These are phyloP conservation scores for Kuraishia cidri DNA, from an alignment of 805 yeast species.

Conservation along the genomic window DNA sequence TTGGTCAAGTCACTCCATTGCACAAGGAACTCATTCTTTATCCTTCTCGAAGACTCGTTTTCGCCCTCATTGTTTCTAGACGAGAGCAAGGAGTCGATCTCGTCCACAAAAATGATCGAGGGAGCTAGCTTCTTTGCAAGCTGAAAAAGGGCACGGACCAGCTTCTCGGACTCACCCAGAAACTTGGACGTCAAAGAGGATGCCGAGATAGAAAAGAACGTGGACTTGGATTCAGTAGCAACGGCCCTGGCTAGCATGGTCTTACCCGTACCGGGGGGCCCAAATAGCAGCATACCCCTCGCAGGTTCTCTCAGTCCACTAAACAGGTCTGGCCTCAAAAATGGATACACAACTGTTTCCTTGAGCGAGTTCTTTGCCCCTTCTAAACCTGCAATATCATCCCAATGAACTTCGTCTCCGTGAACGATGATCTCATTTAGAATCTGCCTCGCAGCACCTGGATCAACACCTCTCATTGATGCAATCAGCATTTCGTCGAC, in stretches of 20 bases:
- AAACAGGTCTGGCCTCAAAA: conserved; percentile 86
- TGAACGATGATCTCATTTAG: conserved; percentile 80
- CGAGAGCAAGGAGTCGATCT: conserved; percentile 84
- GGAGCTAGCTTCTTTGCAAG: conserved; percentile 85
- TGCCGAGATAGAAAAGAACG: conserved; percentile 87
- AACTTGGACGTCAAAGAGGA: conserved; percentile 83
- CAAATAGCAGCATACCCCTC: conserved; percentile 91
- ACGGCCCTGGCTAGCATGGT: conserved; percentile 97
- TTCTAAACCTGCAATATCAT: conserved; percentile 88
- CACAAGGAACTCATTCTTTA: conserved; percentile 86
- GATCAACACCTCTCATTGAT: conserved; percentile 68
- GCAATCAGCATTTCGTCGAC: conserved; percentile 25
- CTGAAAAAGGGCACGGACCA: conserved; percentile 81
- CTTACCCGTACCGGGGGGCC: conserved; percentile 99
- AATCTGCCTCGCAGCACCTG: conserved; percentile 70
- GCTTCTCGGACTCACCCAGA: conserved; percentile 89
- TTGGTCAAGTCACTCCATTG: conserved; percentile 92
- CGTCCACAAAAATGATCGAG: conserved; percentile 90
- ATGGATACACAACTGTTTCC: conserved; percentile 95
- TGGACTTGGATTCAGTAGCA: conserved; percentile 89
- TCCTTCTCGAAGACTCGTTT: conserved; percentile 81
- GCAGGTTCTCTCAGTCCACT: conserved; percentile 90
- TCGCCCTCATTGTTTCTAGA: conserved; percentile 63
- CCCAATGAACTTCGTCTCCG: conserved; percentile 92
- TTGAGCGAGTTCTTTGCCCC: conserved; percentile 83